Percentiles rank a stretch among this genome's conserved stretches.
Evolutionary conservation across 2,329 filamentous ascomycete genomes (phyloP).

Genomic region (Parastagonospora nodorum): DNA sequence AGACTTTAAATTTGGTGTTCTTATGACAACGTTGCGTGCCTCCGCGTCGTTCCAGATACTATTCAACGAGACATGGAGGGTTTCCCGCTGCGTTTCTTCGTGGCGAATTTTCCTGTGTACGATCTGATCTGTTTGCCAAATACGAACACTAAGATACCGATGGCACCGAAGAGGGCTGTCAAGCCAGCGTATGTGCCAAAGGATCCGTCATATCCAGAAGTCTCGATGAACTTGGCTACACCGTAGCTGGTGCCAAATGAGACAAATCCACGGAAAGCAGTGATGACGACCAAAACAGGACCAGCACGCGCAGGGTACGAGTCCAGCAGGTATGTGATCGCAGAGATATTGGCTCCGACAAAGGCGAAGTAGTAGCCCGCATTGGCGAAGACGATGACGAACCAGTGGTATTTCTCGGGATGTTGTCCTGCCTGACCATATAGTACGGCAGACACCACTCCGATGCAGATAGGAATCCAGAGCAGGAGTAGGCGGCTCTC

Average conservation of each 20-base stretch:
- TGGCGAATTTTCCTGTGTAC: constrained; percentile 37
- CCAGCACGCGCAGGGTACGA: constrained; percentile 51
- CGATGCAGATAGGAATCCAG: constrained; percentile 45
- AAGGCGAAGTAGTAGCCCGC: constrained; percentile 46
- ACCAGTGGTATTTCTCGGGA: constrained; percentile 45
- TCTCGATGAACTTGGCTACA: constrained; percentile 40
- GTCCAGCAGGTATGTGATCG: constrained; percentile 53
- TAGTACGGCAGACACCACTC: constrained; percentile 23
- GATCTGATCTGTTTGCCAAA: constrained; percentile 40
- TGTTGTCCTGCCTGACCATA: constrained; percentile 34
- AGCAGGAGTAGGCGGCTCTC: constrained; percentile 49
- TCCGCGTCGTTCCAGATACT: too few relatives aligned
- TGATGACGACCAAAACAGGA: constrained; percentile 53
- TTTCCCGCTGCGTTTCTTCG: constrained; percentile 10
- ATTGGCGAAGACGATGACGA: constrained; percentile 37
- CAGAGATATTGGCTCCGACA: constrained; percentile 52
- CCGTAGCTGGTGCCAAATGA: constrained; percentile 52
- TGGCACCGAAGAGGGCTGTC: constrained; percentile 33
- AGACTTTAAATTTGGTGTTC: too few relatives aligned
- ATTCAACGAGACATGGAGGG: constrained; percentile 17
- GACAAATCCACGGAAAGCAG: constrained; percentile 53
- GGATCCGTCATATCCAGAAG: constrained; percentile 38
- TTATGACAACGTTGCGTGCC: too few relatives aligned
- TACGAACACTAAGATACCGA: constrained; percentile 37
- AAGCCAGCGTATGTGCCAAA: constrained; percentile 39